A percentile compares a stretch with the other conserved stretches of the same genome.
Evolutionary conservation across 2,329 filamentous ascomycete genomes (phyloP).

Genomic region (Aspergillus sojae): DNA sequence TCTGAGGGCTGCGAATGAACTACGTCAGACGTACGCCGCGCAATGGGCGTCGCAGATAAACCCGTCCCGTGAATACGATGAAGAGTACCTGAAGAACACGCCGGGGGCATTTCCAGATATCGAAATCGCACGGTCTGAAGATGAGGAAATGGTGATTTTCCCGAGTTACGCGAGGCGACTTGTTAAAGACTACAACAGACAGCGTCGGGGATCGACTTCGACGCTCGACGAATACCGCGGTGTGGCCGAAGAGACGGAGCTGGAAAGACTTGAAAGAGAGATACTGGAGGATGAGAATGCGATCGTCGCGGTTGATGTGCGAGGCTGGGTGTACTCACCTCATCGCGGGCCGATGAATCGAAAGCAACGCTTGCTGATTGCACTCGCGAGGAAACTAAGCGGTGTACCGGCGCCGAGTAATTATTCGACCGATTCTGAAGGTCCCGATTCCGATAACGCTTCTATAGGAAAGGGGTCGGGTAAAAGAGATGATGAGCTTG

Average conservation of each 20-base stretch:
- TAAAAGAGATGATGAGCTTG: conserved; percentile 64
- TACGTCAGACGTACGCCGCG: conserved; percentile 67
- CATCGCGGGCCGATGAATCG: conserved; percentile 81
- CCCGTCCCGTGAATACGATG: conserved; percentile 41
- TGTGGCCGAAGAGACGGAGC: conserved; percentile 55
- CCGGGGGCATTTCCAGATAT: conserved; percentile 83
- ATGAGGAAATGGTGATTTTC: conserved; percentile 93
- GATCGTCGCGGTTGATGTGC: conserved; percentile 88
- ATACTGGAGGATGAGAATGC: conserved; percentile 79
- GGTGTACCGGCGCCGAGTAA: conserved; percentile 73
- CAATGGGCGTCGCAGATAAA: conserved; percentile 54
- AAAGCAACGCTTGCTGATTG: conserved; percentile 83
- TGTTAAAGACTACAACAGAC: conserved; percentile 50
- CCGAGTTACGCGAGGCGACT: conserved; percentile 87
- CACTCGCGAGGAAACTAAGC: conserved; percentile 82
- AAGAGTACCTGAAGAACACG: conserved; percentile 55
- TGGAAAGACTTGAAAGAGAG: conserved; percentile 78
- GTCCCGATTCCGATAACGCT: conserved; percentile 6
- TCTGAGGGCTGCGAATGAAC: conserved; percentile 70
- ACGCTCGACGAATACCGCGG: conserved; percentile 45
- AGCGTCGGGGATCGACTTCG: conserved; percentile 31
- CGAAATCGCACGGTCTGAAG: conserved; percentile 74
- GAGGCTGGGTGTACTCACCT: conserved; percentile 92
- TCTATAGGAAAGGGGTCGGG: conserved; percentile 38
- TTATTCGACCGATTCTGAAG: conserved; percentile 31